phyloP scores from a whole-genome alignment of 2,329 filamentous ascomycete species.

The Aspergillus persii region DNA sequence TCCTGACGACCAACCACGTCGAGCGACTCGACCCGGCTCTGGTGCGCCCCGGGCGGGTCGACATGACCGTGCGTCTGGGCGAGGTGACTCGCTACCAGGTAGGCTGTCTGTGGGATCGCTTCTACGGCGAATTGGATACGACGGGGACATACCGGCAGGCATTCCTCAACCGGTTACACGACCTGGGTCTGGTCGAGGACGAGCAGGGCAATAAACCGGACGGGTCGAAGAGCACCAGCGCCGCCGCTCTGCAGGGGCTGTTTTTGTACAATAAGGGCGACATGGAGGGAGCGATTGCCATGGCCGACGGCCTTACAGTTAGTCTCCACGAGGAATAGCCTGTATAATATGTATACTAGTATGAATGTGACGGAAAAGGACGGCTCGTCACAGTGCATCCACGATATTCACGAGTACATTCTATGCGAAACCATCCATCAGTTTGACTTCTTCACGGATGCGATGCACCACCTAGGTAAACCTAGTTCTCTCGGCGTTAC shows the following conservation, averaged over 20 bases:
- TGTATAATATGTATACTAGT: conserved; percentile 24
- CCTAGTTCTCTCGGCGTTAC: conserved; percentile 10
- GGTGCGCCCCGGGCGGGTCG: conserved; percentile 85
- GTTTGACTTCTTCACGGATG: background rate
- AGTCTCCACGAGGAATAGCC: conserved; percentile 28
- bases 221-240: conserved; percentile 64
- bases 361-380: background rate
- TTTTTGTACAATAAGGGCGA: conserved; percentile 95
- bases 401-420: too few relatives aligned
- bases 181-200: conserved; percentile 67
- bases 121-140: conserved; percentile 79
- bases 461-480: background rate
- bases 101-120: conserved; percentile 84
- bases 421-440: too few relatives aligned
- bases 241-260: conserved; percentile 87
- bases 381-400: too few relatives aligned
- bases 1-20: conserved; percentile 92
- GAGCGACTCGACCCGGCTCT: conserved; percentile 85
- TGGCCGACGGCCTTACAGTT: conserved; percentile 57
- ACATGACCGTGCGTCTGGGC: conserved; percentile 87
- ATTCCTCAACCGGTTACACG: conserved; percentile 69
- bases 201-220: conserved; percentile 49
- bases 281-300: conserved; percentile 79
- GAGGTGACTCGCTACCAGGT: conserved; percentile 86
- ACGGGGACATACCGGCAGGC: conserved; percentile 60